Evolutionary conservation across 2,329 filamentous ascomycete genomes (phyloP).

Genomic region (Cylindrodendrum hubeiense): DNA sequence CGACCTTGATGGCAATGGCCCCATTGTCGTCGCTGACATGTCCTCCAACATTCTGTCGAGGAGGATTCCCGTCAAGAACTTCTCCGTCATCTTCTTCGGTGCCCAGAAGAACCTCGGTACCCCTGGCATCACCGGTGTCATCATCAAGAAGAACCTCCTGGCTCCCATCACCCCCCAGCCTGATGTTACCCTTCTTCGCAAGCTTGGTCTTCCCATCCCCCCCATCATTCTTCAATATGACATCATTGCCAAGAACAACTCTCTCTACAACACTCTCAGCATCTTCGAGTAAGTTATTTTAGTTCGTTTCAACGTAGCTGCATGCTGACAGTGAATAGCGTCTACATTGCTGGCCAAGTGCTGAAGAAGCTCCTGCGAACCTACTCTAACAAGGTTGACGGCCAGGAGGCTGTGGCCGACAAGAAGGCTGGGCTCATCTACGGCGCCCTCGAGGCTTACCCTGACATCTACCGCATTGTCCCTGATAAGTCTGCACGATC

Average conservation of each 20-base stretch:
- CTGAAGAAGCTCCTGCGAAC: constrained; percentile 78
- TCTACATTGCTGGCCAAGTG: constrained; percentile 91
- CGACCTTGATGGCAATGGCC: constrained; percentile 70
- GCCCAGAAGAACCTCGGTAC: constrained; percentile 95
- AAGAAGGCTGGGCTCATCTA: constrained; percentile 86
- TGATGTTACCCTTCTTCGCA: constrained; percentile 75
- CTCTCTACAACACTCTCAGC: constrained; percentile 93
- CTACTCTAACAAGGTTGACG: constrained; percentile 77
- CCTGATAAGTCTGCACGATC: constrained; percentile 82
- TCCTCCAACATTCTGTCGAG: constrained; percentile 92
- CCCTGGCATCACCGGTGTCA: constrained; percentile 87
- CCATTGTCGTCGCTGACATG: constrained; percentile 92
- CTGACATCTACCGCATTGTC: constrained; percentile 81
- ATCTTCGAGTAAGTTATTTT: constrained; percentile 78
- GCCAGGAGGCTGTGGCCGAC: constrained; percentile 79
- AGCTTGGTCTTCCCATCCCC: constrained; percentile 80
- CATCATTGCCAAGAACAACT: constrained; percentile 91
- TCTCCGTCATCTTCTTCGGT: constrained; percentile 88
- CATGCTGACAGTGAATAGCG: constrained; percentile 59
- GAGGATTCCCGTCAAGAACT: constrained; percentile 81
- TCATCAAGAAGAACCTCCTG: constrained; percentile 85
- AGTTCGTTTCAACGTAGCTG: neutral
- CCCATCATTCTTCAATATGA: constrained; percentile 87
- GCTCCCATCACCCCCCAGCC: constrained; percentile 76
- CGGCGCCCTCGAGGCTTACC: constrained; percentile 77